Evolutionary conservation across 1,284 basidiomycete genomes (phyloP).

Genomic region (Ustilago xerochloae): DNA sequence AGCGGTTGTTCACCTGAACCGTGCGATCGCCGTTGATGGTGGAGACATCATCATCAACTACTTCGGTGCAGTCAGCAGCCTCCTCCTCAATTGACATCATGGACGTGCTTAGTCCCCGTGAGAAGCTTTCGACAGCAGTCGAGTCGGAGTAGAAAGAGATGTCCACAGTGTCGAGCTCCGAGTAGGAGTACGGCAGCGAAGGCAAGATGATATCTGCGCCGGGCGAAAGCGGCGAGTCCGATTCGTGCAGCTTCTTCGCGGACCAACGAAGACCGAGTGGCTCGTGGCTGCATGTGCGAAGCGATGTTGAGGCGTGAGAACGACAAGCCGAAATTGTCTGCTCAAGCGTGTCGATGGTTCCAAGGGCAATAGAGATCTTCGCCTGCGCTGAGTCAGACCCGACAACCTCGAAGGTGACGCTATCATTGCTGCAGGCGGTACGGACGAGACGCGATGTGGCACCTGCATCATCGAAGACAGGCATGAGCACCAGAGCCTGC

Average conservation of each 20-base stretch:
- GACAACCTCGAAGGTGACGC: constrained; percentile 7
- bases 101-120: neutral
- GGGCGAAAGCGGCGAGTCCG: constrained; percentile 7
- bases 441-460: constrained; percentile 14
- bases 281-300: constrained; percentile 23
- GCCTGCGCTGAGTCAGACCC: neutral
- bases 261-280: constrained; percentile 37
- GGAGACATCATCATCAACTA: constrained; percentile 17
- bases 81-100: constrained; percentile 9
- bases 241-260: constrained; percentile 17
- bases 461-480: constrained; percentile 12
- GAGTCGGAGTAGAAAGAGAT: constrained; percentile 36
- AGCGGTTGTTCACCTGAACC: neutral
- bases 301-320: constrained; percentile 13
- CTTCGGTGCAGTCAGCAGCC: neutral
- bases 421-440: constrained; percentile 1
- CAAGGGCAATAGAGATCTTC: constrained; percentile 23
- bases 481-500: constrained; percentile 28
- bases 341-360: constrained; percentile 8
- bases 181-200: constrained; percentile 3
- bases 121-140: constrained; percentile 19
- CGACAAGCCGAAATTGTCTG: constrained; percentile 27
- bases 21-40: constrained; percentile 23
- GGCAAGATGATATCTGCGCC: constrained; percentile 6
- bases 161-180: constrained; percentile 16